Conservation (phyloP, 2,329 filamentous ascomycete species). For the Botrytis paeoniae region DNA sequence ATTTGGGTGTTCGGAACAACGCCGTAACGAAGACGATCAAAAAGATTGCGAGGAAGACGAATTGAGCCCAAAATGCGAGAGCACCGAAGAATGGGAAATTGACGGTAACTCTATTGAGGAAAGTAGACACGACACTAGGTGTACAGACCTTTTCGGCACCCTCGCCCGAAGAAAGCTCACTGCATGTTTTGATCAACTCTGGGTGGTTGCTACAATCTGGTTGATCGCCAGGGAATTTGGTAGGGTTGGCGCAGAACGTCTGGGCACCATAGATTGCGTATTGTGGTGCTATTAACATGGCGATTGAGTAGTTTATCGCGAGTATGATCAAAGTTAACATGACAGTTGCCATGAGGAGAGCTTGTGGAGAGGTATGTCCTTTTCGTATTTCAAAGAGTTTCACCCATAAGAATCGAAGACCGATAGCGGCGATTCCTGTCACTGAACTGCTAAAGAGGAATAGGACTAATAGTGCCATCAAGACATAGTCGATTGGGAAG, state of each 20-base stretch:
- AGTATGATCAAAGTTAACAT: conserved; percentile 86
- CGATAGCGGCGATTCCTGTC: conserved; percentile 78
- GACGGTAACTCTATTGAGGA: conserved; percentile 86
- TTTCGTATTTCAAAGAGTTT: conserved; percentile 87
- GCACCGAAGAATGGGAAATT: conserved; percentile 95
- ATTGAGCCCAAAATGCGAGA: conserved; percentile 95
- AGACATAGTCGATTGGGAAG: conserved; percentile 88
- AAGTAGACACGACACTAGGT: conserved; percentile 84
- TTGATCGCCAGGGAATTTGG: conserved; percentile 58
- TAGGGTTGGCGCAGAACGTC: conserved; percentile 79
- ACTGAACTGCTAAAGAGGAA: conserved; percentile 89
- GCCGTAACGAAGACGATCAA: conserved; percentile 75
- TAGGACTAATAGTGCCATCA: conserved; percentile 80
- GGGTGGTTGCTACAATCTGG: conserved; percentile 72
- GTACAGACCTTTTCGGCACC: conserved; percentile 81
- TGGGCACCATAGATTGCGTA: conserved; percentile 94
- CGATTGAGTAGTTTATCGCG: conserved; percentile 87
- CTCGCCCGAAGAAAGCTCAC: conserved; percentile 68
- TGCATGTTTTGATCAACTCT: conserved; percentile 76
- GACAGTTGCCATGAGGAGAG: conserved; percentile 84
- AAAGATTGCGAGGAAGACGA: conserved; percentile 82
- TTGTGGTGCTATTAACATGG: conserved; percentile 92
- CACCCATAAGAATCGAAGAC: conserved; percentile 96
- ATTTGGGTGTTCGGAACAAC: conserved; percentile 73
- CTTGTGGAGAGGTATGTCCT: conserved; percentile 86